phyloP scores from a whole-genome alignment of 495 filamentous ascomycete species.

The Venustampulla echinocandica region DNA sequence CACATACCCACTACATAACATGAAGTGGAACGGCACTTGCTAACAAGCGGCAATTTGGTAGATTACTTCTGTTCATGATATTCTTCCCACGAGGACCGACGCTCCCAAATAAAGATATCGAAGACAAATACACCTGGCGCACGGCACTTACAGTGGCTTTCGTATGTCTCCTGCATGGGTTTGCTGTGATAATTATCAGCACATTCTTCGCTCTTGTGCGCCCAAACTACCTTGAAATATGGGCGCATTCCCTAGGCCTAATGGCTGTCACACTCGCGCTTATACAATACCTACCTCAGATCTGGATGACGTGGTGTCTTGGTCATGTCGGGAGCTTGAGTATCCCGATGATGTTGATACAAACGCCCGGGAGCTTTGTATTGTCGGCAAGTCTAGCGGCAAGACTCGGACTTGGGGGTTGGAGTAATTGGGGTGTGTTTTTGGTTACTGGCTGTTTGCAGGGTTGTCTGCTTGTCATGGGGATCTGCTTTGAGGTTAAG shows the following conservation, averaged over 20 bases:
- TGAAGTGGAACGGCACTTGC: neutral
- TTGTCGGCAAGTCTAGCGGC: constrained; percentile 80
- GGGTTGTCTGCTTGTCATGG: constrained; percentile 72
- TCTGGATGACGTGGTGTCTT: constrained; percentile 78
- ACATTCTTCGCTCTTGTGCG: constrained; percentile 48
- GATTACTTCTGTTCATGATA: constrained; percentile 75
- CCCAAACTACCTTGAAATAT: constrained; percentile 52
- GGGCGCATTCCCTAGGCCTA: constrained; percentile 79
- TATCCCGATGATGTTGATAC: constrained; percentile 97
- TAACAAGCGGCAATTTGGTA: constrained; percentile 25
- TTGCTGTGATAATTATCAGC: constrained; percentile 57
- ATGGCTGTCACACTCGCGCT: constrained; percentile 68
- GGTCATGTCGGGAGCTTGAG: constrained; percentile 81
- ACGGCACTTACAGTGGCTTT: constrained; percentile 66
- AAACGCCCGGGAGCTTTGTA: constrained; percentile 83
- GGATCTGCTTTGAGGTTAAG: constrained; percentile 62
- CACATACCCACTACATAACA: neutral
- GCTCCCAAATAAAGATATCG: constrained; percentile 35
- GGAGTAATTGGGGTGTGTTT: constrained; percentile 92
- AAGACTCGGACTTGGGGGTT: constrained; percentile 71
- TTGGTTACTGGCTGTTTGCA: constrained; percentile 80
- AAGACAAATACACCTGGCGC: constrained; percentile 53
- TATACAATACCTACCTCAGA: constrained; percentile 91
- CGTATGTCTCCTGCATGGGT: constrained; percentile 61
- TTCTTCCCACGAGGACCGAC: constrained; percentile 65